Conservation (phyloP, 2,329 filamentous ascomycete genomes). For the Pseudogymnoascus sp. region DNA sequence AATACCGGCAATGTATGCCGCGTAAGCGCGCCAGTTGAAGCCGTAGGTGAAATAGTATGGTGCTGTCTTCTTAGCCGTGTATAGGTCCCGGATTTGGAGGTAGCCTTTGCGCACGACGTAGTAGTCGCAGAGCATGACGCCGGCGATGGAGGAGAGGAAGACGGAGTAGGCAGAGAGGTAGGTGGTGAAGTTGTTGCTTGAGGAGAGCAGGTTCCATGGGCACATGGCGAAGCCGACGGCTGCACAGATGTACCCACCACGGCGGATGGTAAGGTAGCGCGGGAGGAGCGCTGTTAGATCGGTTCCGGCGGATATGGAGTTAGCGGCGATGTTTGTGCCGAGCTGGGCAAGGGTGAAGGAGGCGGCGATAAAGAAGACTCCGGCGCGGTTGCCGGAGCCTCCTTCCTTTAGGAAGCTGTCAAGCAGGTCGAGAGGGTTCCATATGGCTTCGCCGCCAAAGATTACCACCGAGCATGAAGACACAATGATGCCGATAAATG, state of each 20-base stretch:
- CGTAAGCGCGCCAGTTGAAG: slow-evolving; percentile 76
- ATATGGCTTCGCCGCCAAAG: slow-evolving; percentile 54
- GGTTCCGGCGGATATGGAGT: slow-evolving; percentile 68
- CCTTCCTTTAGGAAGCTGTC: slow-evolving; percentile 61
- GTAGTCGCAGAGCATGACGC: slow-evolving; percentile 86
- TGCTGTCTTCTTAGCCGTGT: slow-evolving; percentile 56
- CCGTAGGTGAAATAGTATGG: slow-evolving; percentile 70
- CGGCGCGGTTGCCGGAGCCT: slow-evolving; percentile 59
- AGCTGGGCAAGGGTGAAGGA: slow-evolving; percentile 73
- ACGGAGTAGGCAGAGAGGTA: slow-evolving; percentile 89
- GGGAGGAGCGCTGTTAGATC: slow-evolving; percentile 76
- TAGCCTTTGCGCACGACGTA: slow-evolving; percentile 79
- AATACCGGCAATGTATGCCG: slow-evolving; percentile 74
- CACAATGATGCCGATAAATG: slow-evolving; percentile 74
- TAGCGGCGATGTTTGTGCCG: slow-evolving; percentile 81
- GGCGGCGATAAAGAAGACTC: slow-evolving; percentile 63
- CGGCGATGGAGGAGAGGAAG: slow-evolving; percentile 86
- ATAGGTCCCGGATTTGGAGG: slow-evolving; percentile 68
- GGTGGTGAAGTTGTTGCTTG: slow-evolving; percentile 76
- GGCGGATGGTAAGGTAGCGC: slow-evolving; percentile 73
- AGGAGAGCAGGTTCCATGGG: slow-evolving; percentile 70
- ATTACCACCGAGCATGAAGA: slow-evolving; percentile 64
- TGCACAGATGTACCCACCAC: slow-evolving; percentile 81
- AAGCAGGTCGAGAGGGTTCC: slow-evolving; percentile 64
- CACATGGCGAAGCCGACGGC: slow-evolving; percentile 74